Base-by-base conservation (phyloP, 441 rosid genomes). In the Oxalis stricta region DNA sequence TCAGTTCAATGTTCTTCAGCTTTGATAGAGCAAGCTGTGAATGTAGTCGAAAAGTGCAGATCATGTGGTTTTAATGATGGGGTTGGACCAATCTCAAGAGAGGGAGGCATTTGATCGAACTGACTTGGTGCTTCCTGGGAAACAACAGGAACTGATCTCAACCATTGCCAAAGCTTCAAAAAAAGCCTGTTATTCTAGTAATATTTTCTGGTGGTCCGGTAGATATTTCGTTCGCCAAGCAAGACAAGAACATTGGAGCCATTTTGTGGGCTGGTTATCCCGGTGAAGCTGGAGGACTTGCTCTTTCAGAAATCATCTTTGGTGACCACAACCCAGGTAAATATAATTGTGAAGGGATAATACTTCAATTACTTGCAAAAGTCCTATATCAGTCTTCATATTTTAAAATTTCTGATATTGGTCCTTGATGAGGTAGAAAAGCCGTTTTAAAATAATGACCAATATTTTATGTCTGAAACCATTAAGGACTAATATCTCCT, bases 201-300 rank as follows among this genome's bases (percentile, higher is more conserved):
- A 61, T 79, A 10, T 56, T 85, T 7, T 70, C 76, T 45, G 91
- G 96, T 11, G 87, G 96, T 35, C 91, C 87, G 3, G 70, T 82
- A 0, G 96, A 85, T 50, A 18, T 85, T 22, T 58, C 77, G 3
- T 85, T 77, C 20, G 91, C 96, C 31, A 65, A 51, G 36, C 14
- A 55, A 8, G 68, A 72, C 18, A 31, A 20, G 1, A 77, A 75
- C 2, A 71, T 79, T 4, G 84, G 95, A 24, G 55, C 82, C 57
- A 84, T 84, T 34, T 30, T 89, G 38, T 89, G 95, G 89, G 94
- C 78, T 30, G 89, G 93, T 61, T 84, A 79, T 69, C 95, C 94
- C 0, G 89, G 94, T 12, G 76, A 89, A 71, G 85, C 71, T 8
- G 95, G 95, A 34, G 92, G 86, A 5, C 34, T 10, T 40, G 92